Evolutionary conservation across 2,329 filamentous ascomycete genomes (phyloP), one percentile per base, ranked within the genome.

Genomic region (Escovopsis sp.): DNA sequence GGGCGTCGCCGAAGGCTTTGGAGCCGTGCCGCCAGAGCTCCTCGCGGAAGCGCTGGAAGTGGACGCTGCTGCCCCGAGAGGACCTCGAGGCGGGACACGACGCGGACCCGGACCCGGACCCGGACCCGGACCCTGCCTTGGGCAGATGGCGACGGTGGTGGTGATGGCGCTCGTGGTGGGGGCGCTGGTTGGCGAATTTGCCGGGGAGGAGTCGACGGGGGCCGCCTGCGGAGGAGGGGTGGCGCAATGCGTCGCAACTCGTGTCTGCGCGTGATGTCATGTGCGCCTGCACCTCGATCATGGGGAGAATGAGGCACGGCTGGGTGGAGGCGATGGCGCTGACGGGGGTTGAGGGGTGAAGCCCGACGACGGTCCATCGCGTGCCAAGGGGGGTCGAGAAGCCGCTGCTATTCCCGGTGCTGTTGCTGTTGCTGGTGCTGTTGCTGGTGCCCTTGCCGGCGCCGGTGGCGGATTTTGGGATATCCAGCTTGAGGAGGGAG

Each of bases 41-140:
- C 20, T 53, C 51, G 29, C 52, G 49, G 12, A 51, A 51, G 24
- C 43, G 47, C 32, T 48, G 49, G 27, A 55, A 45, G n/a, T 53
- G 51, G 32, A 52, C 40, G 27, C 27, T 29, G 7, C 11, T 29
- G n/a, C 16, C 13, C 11, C 27, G 27, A 4, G 27, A 29, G 8
- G 27, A 4, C 27, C 11, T 29, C 8, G 27, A 29, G 4, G 8
- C 7, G 7, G 27, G 27, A 8, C 27, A 29, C 27, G 27, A 11
- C 2, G 27, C 27, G n/a, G n/a, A n/a, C n/a, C n/a, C n/a, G n/a
- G n/a, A n/a, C n/a, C n/a, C n/a, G n/a, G n/a, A n/a, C n/a, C n/a
- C n/a, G n/a, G n/a, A n/a, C n/a, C n/a, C 27, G 27, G 11, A 3
- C 27, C 27, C 8, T 11, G 4, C 11, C 27, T 8, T 8, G 11